Percentiles rank a stretch among this genome's conserved stretches.
Evolutionary conservation across 106 monocot species (phyloP).

Genomic region (Allium sativum): DNA sequence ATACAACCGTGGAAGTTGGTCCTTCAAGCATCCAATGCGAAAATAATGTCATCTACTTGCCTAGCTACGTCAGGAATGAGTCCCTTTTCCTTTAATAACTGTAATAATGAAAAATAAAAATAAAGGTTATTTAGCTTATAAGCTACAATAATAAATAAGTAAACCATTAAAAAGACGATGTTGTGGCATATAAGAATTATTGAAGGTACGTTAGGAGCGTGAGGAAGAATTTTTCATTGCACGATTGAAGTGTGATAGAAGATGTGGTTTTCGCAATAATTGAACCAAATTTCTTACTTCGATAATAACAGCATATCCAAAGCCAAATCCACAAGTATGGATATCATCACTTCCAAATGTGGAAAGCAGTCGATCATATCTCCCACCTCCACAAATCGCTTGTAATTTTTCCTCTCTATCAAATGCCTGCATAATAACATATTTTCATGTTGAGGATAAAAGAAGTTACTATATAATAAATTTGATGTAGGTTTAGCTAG

Average conservation of each 20-base stretch:
- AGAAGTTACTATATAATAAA: no score
- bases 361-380: conserved; percentile 79
- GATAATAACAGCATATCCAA: conserved; percentile 96
- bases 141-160: not conserved
- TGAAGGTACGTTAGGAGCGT: not conserved
- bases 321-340: conserved; percentile 95
- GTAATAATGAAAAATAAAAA: no score
- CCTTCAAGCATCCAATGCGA: conserved; percentile 83
- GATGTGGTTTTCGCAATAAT: not conserved
- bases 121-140: no score
- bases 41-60: conserved; percentile 89
- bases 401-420: conserved; percentile 89
- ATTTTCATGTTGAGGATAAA: no score
- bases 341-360: conserved; percentile 86
- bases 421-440: no score
- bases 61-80: conserved; percentile 59
- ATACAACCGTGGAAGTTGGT: conserved; percentile 65
- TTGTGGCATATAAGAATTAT: no score
- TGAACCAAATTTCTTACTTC: conserved; percentile 83
- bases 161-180: no score
- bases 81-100: conserved; percentile 92
- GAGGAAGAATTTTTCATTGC: not conserved
- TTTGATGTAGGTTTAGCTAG: no score
- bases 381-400: conserved; percentile 97
- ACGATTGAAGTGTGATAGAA: not conserved